Evolutionary conservation across 176 grass and related monocot species (phyloP).

Genomic region (Saccharum spontaneum): DNA sequence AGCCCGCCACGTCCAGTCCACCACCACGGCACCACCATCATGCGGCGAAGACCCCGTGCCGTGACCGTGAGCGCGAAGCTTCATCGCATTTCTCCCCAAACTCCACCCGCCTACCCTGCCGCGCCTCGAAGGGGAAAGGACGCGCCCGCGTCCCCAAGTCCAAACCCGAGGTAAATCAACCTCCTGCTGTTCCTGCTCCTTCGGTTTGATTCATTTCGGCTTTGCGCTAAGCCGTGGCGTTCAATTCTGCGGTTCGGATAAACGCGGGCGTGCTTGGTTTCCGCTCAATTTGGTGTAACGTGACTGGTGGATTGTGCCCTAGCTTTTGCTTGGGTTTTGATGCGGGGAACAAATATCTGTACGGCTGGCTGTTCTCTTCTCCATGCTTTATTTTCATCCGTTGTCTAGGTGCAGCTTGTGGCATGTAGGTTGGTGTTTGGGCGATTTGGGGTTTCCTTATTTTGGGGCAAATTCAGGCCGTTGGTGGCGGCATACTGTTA

Average conservation of each 20-base stretch:
- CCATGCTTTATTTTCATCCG: background rate
- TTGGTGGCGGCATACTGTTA: background rate
- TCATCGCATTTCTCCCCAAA: background rate
- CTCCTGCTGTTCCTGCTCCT: background rate
- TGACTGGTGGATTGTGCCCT: background rate
- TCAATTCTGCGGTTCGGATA: background rate
- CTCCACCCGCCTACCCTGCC: conserved; percentile 11
- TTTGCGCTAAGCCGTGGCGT: background rate
- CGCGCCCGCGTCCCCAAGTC: background rate
- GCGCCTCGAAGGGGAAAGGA: background rate
- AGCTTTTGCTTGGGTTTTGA: background rate
- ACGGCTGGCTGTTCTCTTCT: background rate
- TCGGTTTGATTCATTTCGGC: background rate
- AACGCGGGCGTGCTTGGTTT: background rate
- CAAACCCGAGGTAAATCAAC: conserved; percentile 29
- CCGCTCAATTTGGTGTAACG: background rate
- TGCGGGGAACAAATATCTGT: background rate
- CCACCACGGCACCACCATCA: conserved; percentile 1
- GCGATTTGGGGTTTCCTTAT: background rate
- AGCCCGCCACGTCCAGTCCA: background rate
- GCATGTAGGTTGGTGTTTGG: background rate
- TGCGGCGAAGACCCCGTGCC: conserved; percentile 5
- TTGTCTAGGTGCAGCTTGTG: background rate
- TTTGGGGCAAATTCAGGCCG: background rate
- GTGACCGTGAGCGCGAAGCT: conserved; percentile 20